A percentile compares a stretch with the other conserved stretches of the same genome.
phyloP scores from a whole-genome alignment of 345 rosid genomes.

The Microcos paniculata region DNA sequence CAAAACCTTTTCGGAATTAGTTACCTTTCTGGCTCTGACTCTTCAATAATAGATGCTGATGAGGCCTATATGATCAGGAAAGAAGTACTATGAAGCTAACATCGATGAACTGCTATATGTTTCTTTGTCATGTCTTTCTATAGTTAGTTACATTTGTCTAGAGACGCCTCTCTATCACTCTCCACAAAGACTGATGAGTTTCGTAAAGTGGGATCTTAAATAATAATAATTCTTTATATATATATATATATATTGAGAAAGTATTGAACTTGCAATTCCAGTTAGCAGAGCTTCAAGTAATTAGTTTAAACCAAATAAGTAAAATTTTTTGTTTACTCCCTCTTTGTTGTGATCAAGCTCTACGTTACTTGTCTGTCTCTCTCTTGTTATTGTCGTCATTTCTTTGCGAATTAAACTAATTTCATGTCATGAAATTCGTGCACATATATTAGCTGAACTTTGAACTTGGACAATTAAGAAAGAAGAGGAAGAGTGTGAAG shows the following conservation, averaged over 20 bases:
- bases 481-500: background rate
- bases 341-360: background rate
- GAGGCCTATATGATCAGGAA: background rate
- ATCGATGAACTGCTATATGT: background rate
- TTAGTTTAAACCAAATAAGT: background rate
- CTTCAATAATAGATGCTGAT: background rate
- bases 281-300: no score
- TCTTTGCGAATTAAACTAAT: no score
- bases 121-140: background rate
- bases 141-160: background rate
- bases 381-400: background rate
- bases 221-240: no score
- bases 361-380: background rate
- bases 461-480: background rate
- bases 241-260: no score
- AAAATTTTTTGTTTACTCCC: background rate
- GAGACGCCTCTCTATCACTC: background rate
- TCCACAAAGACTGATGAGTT: background rate
- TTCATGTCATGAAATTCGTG: background rate
- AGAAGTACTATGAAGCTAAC: background rate
- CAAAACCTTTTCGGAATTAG: conserved; percentile 7
- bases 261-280: no score
- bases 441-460: background rate
- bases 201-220: no score
- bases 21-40: conserved; percentile 13